Percentiles rank a stretch among this genome's conserved stretches.
Evolutionary conservation across 2,329 filamentous ascomycete genomes (phyloP).

Genomic region (Eurotiales sp.): DNA sequence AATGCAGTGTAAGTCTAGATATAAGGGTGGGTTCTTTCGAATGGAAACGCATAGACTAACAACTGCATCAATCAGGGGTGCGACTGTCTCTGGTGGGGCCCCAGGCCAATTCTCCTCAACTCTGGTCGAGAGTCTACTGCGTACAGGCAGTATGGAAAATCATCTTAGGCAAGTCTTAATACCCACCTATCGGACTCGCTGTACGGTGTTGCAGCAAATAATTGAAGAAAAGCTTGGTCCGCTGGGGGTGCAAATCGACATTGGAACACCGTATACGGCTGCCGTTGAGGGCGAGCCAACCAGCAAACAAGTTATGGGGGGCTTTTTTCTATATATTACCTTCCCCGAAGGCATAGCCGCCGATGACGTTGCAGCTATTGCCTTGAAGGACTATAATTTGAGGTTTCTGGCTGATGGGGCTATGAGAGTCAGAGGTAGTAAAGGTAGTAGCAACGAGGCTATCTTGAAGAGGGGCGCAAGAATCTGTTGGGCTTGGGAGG

Average conservation of each 20-base stretch:
- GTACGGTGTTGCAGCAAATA: not conserved
- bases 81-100: not conserved
- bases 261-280: not conserved
- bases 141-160: not conserved
- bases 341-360: not conserved
- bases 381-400: not conserved
- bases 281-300: not conserved
- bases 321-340: not conserved
- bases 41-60: not conserved
- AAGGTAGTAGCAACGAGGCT: not conserved
- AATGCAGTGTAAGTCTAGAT: not conserved
- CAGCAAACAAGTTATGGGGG: not conserved
- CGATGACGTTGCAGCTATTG: not conserved
- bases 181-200: conserved; percentile 1
- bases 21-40: too few relatives aligned
- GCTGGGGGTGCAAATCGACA: not conserved
- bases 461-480: not conserved
- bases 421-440: not conserved
- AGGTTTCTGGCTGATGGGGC: not conserved
- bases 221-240: not conserved
- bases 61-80: not conserved
- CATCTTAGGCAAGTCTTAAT: conserved; percentile 1
- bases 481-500: conserved; percentile 4
- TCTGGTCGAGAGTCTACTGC: not conserved
- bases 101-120: conserved; percentile 4